Evolutionary conservation across 2,329 filamentous ascomycete species (phyloP), one percentile per base, ranked within the genome.

Genomic region (Sclerotinia subarctica): DNA sequence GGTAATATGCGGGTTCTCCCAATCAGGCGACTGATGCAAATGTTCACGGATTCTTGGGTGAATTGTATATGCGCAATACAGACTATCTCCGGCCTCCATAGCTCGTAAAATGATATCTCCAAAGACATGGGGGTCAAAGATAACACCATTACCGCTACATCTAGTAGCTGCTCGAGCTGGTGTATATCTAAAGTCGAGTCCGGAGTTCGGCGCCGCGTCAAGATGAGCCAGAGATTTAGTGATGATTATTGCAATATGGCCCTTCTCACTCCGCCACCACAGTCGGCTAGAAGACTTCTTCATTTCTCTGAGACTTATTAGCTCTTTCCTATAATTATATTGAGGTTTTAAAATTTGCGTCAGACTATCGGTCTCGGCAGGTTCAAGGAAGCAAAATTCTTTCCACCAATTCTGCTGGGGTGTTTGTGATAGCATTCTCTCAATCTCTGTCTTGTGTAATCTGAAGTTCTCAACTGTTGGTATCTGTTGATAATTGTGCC

Each of bases 321-420:
- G 38, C 3, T 35, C 35, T n/a, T 19, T 56, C 2, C 51, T 26
- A 32, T n/a, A 65, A 3, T 29, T 44, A 6, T 10, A 15, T 35
- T 46, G 35, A 15, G 49, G 35, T 8, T 44, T 35, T 19, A 65
- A 3, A 32, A 56, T 47, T 4, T 46, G 21, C 8, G 35, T 47
- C 11, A 56, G 10, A n/a, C 38, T 54, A 10, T 6, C 8, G 6
- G 21, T 56, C 15, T n/a, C 63, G 19, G 29, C 51, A 6, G 7
- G 5, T 11, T 65, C 51, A 6, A 65, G 42, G 24, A 65, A 47
- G 15, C 63, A 65, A 6, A 47, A 65, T 13, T 65, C 38, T 13
- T 24, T 47, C 63, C 63, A 56, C 63, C 63, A 65, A 17, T 46
- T 21, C 32, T 38, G 49, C 6, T 29, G 38, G 0, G 49, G 63